Evolutionary conservation across 108 stramenopile genomes (phyloP), one percentile per base, ranked within the genome.

Genomic region (Cyclotella choctawhatcheeana): DNA sequence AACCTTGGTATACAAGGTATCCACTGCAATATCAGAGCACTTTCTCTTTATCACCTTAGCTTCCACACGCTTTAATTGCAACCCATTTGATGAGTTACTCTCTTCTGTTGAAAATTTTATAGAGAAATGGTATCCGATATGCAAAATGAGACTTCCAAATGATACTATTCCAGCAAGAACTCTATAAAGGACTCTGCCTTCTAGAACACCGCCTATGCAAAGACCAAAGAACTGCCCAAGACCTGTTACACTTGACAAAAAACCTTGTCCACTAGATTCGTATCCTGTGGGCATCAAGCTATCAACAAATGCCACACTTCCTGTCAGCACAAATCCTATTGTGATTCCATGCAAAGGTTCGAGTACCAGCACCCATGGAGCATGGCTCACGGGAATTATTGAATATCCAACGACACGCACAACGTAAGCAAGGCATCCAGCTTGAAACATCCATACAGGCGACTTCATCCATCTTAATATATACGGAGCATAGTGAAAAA

Each of bases 281-380:
- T 80, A 83, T 21, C 81, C 81, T 40, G 31, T 64, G 16, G 82
- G 82, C 60, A 74, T 69, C 69, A 77, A 69, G 12, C 66, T 47
- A 44, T 81, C 72, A 5, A 68, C 83, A 69, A 83, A 85, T 13
- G 84, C 86, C 7, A 87, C 79, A 58, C 74, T 50, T 1, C 73
- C 64, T 8, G 85, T 79, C 48, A 64, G 26, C 8, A 74, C 62
- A 59, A 81, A 85, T 5, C 75, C 89, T 58, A 81, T 86, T 44
- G 89, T 90, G 14, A 90, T 61, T 0, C 89, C 89, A 56, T 90
- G 89, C 8, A 90, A 51, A 0, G 86, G 84, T 54, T 90, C 89
- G 14, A 90, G 58, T 5, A 86, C 7, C 3, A 90, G 69, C 21
- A 87, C 73, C 50, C 71, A 73, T 67, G 67, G 66, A 12, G 76